Conservation (phyloP, 108 stramenopile species). For the Cyclotella baltica region DNA sequence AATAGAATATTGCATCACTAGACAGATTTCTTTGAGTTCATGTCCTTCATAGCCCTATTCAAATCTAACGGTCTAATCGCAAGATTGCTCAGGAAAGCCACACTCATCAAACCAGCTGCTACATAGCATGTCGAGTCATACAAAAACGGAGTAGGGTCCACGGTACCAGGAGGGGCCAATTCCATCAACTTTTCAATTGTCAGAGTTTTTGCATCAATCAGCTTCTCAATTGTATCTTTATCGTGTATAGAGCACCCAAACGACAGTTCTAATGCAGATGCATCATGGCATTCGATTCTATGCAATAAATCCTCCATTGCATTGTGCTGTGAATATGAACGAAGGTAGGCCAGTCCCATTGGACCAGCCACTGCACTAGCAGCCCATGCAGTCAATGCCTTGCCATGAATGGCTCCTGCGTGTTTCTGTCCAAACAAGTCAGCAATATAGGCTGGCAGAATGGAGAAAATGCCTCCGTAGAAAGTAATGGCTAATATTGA, state of each 20-base stretch:
- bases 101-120: conserved; percentile 74
- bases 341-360: conserved; percentile 70
- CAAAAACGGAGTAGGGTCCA: conserved; percentile 85
- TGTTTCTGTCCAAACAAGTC: conserved; percentile 86
- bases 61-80: conserved; percentile 63
- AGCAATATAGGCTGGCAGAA: conserved; percentile 78
- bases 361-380: conserved; percentile 72
- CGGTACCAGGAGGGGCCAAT: conserved; percentile 63
- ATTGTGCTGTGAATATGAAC: conserved; percentile 51
- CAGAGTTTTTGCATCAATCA: conserved; percentile 80
- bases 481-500: conserved; percentile 74
- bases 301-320: conserved; percentile 74
- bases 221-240: conserved; percentile 42
- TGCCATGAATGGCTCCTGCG: conserved; percentile 84
- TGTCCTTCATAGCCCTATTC: conserved; percentile 27
- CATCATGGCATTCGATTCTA: conserved; percentile 52
- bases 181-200: conserved; percentile 81
- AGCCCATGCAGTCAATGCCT: conserved; percentile 72
- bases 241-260: conserved; percentile 71
- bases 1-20: neutral
- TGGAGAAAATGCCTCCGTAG: conserved; percentile 67
- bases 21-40: neutral
- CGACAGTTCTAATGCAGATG: conserved; percentile 58
- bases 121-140: conserved; percentile 83
- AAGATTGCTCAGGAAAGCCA: conserved; percentile 56